phyloP scores from a whole-genome alignment of 2,329 filamentous ascomycete genomes.

The Fusarium tanahbumbuense region DNA sequence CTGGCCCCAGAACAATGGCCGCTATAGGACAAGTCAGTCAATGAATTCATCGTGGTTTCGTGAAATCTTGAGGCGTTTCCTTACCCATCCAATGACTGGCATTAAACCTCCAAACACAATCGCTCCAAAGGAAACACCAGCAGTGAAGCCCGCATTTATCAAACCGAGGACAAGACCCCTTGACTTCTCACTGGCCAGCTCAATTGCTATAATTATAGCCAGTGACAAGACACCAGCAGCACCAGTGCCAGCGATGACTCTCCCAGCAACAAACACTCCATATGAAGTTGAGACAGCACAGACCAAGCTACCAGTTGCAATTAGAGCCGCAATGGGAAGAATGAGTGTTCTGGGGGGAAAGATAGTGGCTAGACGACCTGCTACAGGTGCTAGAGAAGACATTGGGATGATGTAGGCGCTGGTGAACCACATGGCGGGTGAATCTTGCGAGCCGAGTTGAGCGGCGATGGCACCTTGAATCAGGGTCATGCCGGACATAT shows the following conservation, averaged over 20 bases:
- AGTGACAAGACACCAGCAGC: constrained; percentile 79
- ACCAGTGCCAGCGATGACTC: constrained; percentile 75
- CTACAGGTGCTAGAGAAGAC: constrained; percentile 74
- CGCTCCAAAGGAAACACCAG: constrained; percentile 77
- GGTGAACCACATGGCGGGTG: constrained; percentile 83
- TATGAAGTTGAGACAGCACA: constrained; percentile 71
- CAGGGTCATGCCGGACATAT: constrained; percentile 85
- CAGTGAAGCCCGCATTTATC: constrained; percentile 78
- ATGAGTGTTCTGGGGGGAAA: constrained; percentile 77
- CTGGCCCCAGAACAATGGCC: constrained; percentile 79
- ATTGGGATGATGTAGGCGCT: constrained; percentile 75
- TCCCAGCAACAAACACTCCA: constrained; percentile 73
- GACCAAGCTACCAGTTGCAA: constrained; percentile 73
- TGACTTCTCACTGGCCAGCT: constrained; percentile 73
- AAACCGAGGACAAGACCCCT: constrained; percentile 80
- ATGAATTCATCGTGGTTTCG: neutral
- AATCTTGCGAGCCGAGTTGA: constrained; percentile 78
- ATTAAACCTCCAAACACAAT: constrained; percentile 75
- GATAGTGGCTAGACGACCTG: constrained; percentile 77
- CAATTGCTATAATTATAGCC: constrained; percentile 79
- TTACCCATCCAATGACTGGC: constrained; percentile 75
- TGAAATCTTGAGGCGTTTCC: constrained; percentile 38
- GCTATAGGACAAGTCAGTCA: constrained; percentile 55
- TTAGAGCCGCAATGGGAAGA: constrained; percentile 66
- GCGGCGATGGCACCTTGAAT: constrained; percentile 81